These are phyloP conservation scores for Boletus speciosus DNA, from an alignment of 768 basidiomycete species.

Conservation along the genomic window DNA sequence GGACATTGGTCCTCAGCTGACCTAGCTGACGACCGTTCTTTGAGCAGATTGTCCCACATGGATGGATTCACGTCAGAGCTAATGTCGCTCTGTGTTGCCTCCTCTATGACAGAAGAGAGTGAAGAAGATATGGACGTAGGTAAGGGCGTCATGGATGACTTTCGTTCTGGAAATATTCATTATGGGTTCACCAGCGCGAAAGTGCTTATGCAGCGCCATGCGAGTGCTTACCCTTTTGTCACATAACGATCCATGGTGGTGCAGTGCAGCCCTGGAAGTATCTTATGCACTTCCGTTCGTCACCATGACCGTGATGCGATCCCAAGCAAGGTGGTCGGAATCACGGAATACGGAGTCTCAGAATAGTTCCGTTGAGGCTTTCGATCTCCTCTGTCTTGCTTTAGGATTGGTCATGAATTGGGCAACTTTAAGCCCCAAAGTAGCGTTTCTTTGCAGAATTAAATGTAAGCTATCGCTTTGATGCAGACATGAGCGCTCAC, in stretches of 20 bases:
- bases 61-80: constrained; percentile 44
- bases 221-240: constrained; percentile 72
- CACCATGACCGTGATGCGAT: constrained; percentile 43
- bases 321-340: constrained; percentile 30
- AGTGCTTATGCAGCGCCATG: constrained; percentile 54
- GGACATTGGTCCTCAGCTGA: constrained; percentile 46
- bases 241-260: constrained; percentile 59
- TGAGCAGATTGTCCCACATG: constrained; percentile 6
- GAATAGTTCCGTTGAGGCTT: constrained; percentile 34
- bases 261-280: constrained; percentile 45
- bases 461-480: constrained; percentile 41
- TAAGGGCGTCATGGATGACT: not conserved
- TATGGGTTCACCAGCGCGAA: constrained; percentile 30
- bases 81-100: constrained; percentile 48
- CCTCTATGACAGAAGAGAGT: constrained; percentile 36
- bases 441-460: constrained; percentile 44
- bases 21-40: constrained; percentile 12
- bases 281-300: constrained; percentile 45
- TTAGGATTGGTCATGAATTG: constrained; percentile 76
- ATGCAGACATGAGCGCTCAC: not conserved
- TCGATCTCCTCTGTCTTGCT: constrained; percentile 74
- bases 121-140: constrained; percentile 16
- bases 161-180: not conserved
- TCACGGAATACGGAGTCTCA: constrained; percentile 2
- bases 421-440: constrained; percentile 54